Evolutionary conservation across 2,329 filamentous ascomycete genomes (phyloP), one percentile per base, ranked within the genome.

Genomic region (Microcera coccophila): DNA sequence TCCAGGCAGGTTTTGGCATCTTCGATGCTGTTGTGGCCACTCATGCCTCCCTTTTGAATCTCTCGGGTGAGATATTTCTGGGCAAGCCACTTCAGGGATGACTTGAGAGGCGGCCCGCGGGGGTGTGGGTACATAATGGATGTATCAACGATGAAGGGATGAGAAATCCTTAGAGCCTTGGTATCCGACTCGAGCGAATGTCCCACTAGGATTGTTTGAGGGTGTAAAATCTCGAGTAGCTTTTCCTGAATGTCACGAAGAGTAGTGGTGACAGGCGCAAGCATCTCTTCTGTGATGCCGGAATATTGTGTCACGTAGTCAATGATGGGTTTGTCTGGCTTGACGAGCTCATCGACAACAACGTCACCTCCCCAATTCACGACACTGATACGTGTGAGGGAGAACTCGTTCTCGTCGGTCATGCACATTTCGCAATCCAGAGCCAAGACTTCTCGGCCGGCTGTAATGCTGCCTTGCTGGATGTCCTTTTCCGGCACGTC

Each of bases 361-460:
- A 87, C 78, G 24, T 81, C 79, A 37, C 90, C 90, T 54, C 90
- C 81, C 91, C 93, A 98, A 47, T 82, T 73, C 7, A 98, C 72
- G 29, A 97, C 66, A 62, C 90, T 96, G 62, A 97, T 85, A 43
- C 93, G 82, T 2, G 93, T 94, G 33, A 98, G 80, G 26, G 90
- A 88, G 50, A 85, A 88, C 52, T 87, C 79, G 36, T 82, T 82
- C 47, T 85, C 81, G 46, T 84, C 86, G 3, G 90, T 94, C 68
- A 89, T 83, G 63, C 90, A 95, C 93, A 98, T 98, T 67, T 98
- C 93, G 67, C 93, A 98, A 63, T 98, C 93, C 41, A 98, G 73
- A 2, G 89, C 85, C 37, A 94, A 71, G 10, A 96, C 71, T 28
- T 84, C 78, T 49, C 89, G 81, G 26, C 90, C 93, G 21, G 81